Evolutionary conservation across 257 asterid species (phyloP).

Genomic region (Rhazya stricta): DNA sequence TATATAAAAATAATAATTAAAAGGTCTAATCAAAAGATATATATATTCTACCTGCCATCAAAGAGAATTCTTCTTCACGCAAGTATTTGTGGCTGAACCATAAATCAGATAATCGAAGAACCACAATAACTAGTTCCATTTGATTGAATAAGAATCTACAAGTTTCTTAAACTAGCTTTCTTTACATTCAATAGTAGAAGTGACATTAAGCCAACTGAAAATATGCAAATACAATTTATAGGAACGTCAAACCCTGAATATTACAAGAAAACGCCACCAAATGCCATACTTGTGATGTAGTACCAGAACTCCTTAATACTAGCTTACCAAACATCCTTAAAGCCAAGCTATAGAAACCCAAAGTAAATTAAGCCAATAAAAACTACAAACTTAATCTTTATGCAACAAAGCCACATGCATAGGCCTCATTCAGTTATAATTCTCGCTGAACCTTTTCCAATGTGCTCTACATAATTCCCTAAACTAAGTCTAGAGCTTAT

Average conservation of each 20-base stretch:
- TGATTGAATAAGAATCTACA: not conserved
- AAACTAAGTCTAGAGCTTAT: not conserved
- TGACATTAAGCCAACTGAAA: not conserved
- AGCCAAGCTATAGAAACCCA: not conserved
- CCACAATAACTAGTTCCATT: not conserved
- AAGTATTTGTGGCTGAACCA: not conserved
- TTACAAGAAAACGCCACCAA: not conserved
- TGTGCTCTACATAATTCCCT: not conserved
- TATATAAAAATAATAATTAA: not conserved
- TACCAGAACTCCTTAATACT: not conserved
- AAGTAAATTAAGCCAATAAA: not conserved
- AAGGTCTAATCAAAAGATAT: not conserved
- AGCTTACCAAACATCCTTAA: not conserved
- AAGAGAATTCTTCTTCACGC: not conserved
- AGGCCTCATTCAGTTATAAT: not conserved
- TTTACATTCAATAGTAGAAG: not conserved
- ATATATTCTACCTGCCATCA: not conserved
- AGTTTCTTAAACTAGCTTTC: not conserved
- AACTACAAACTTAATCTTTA: not conserved
- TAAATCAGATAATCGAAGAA: not conserved
- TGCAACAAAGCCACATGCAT: not conserved
- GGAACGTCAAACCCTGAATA: not conserved
- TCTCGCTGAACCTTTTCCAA: not conserved
- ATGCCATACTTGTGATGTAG: not conserved
- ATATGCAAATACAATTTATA: not conserved